These are phyloP conservation scores for Macrophomina tecta DNA, from an alignment of 2,329 filamentous ascomycete genomes.

Conservation along the genomic window DNA sequence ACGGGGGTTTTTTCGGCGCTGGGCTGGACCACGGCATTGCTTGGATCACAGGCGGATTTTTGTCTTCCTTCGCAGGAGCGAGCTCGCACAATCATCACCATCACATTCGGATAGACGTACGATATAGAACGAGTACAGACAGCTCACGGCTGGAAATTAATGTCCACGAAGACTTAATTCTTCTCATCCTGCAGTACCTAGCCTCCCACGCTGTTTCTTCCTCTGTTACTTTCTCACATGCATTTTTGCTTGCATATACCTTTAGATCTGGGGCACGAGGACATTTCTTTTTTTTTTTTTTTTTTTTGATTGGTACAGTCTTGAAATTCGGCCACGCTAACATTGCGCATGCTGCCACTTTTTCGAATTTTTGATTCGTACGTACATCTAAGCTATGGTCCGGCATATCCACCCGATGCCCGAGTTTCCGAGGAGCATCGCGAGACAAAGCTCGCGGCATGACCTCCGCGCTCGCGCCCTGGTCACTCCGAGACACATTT, in stretches of 20 bases:
- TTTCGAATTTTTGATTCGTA: neutral
- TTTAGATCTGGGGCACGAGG: neutral
- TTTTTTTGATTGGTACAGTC: neutral
- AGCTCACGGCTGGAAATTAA: conserved; percentile 28
- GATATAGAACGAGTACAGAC: conserved; percentile 29
- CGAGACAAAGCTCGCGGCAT: neutral
- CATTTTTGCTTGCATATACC: neutral
- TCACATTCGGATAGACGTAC: conserved; percentile 27
- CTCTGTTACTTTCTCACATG: neutral
- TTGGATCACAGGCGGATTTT: conserved; percentile 12
- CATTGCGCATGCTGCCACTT: neutral
- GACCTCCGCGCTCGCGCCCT: neutral
- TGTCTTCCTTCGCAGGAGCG: conserved; percentile 8
- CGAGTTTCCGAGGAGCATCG: conserved; percentile 5
- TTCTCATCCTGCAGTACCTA: neutral
- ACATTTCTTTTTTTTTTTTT: neutral
- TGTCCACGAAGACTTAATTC: conserved; percentile 25
- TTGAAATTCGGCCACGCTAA: neutral
- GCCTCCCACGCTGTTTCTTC: neutral
- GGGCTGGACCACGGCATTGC: conserved; percentile 19
- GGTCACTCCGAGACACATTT: neutral
- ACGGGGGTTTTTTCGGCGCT: conserved; percentile 1
- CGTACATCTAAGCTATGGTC: neutral
- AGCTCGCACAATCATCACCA: conserved; percentile 17
- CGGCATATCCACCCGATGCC: neutral